Evolutionary conservation across 495 filamentous ascomycete species (phyloP).

Genomic region (Penicillium daleae): DNA sequence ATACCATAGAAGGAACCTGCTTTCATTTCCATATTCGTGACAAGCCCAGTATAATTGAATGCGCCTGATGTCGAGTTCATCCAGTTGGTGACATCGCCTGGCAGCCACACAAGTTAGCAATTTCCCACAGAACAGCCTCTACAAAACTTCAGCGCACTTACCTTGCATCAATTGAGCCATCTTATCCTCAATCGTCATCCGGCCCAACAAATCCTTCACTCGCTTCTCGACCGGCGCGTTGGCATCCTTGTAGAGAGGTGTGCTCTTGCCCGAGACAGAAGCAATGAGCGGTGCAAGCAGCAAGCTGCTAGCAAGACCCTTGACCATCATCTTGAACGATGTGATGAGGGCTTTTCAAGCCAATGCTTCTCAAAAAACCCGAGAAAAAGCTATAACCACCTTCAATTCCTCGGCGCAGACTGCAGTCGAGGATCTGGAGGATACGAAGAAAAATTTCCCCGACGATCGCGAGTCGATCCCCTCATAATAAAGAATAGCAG

Average conservation of each 20-base stretch:
- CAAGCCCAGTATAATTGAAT: constrained; percentile 67
- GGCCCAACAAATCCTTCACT: constrained; percentile 63
- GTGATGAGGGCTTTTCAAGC: background rate
- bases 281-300: constrained; percentile 37
- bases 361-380: background rate
- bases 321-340: constrained; percentile 27
- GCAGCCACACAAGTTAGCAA: constrained; percentile 5
- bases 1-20: constrained; percentile 65
- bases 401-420: background rate
- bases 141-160: background rate
- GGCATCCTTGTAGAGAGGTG: constrained; percentile 63
- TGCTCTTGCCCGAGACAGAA: constrained; percentile 24
- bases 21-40: constrained; percentile 63
- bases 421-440: background rate
- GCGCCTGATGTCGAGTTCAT: constrained; percentile 59
- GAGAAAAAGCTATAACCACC: background rate
- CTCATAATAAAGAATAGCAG: background rate
- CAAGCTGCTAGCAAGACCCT: constrained; percentile 32
- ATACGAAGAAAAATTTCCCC: background rate
- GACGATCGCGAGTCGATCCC: background rate
- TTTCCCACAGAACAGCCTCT: background rate
- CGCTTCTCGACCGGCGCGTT: constrained; percentile 61
- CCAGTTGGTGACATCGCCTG: constrained; percentile 71
- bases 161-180: constrained; percentile 68
- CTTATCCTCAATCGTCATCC: constrained; percentile 75